Evolutionary conservation across 139 green algal species (phyloP).

Genomic region (Coccomyxa sp.): DNA sequence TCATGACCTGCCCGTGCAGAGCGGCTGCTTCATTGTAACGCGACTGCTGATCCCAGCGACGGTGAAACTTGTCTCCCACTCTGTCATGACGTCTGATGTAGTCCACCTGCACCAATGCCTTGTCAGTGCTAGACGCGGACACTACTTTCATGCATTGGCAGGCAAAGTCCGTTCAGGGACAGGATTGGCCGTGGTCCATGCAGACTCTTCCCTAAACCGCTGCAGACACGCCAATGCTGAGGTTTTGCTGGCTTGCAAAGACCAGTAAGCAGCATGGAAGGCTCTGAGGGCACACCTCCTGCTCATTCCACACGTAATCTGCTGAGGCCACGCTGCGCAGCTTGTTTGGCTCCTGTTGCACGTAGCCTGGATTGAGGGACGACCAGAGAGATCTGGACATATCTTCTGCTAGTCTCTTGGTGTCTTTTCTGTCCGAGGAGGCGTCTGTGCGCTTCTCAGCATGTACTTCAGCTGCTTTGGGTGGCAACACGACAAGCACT

Average conservation of each 20-base stretch:
- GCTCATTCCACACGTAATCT: conserved; percentile 4
- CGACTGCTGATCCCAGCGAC: background rate
- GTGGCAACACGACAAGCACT: background rate
- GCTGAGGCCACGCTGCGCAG: background rate
- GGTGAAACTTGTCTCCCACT: background rate
- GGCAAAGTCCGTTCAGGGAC: background rate
- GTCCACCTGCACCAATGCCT: background rate
- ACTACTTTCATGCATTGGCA: background rate
- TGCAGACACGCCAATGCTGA: background rate
- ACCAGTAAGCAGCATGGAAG: background rate
- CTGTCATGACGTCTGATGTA: background rate
- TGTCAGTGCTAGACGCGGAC: background rate
- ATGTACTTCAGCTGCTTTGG: background rate
- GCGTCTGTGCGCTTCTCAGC: background rate
- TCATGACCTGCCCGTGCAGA: background rate
- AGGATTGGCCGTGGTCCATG: background rate
- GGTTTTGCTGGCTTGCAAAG: background rate
- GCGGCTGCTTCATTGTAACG: background rate
- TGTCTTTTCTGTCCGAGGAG: background rate
- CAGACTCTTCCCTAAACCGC: background rate
- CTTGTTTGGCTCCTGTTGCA: background rate
- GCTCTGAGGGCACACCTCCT: background rate
- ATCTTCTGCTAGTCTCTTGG: background rate
- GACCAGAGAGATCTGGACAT: conserved; percentile 1
- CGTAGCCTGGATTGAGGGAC: conserved; percentile 1